Evolutionary conservation across 805 yeast species (phyloP).

Genomic region (Saccharomycodes ludwigii): DNA sequence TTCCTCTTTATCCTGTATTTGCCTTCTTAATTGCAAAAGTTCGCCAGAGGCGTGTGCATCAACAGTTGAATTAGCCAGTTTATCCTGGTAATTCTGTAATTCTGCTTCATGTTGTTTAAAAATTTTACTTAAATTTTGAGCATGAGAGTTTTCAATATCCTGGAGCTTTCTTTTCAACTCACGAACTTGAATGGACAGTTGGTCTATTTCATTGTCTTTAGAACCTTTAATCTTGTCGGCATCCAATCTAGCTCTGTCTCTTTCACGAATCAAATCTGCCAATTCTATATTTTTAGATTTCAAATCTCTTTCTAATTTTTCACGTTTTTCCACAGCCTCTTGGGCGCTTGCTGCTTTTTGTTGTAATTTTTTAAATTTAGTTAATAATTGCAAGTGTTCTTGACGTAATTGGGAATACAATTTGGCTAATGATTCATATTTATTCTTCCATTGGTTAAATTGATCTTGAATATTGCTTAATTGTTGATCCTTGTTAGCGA

Average conservation of each 20-base stretch:
- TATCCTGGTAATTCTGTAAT: slow-evolving; percentile 35
- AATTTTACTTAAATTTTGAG: slow-evolving; percentile 47
- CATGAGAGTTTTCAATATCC: slow-evolving; percentile 48
- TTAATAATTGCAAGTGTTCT: slow-evolving; percentile 71
- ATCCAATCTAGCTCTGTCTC: slow-evolving; percentile 80
- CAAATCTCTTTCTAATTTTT: slow-evolving; percentile 68
- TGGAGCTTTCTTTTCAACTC: slow-evolving; percentile 46
- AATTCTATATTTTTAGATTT: slow-evolving; percentile 78
- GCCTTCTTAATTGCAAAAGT: slow-evolving; percentile 27
- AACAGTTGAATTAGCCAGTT: slow-evolving; percentile 14
- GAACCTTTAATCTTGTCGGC: slow-evolving; percentile 51
- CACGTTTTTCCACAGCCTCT: slow-evolving; percentile 77
- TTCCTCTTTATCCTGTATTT: slow-evolving; percentile 54
- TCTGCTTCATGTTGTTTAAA: slow-evolving; percentile 55
- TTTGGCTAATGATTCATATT: slow-evolving; percentile 82
- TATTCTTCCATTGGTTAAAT: slow-evolving; percentile 63
- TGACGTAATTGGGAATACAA: slow-evolving; percentile 83
- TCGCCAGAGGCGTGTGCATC: slow-evolving; percentile 8
- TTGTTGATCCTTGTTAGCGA: slow-evolving; percentile 67
- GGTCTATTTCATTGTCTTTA: slow-evolving; percentile 53
- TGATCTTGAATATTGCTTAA: slow-evolving; percentile 60
- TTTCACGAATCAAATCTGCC: slow-evolving; percentile 78
- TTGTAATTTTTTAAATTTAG: slow-evolving; percentile 69
- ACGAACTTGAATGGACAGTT: slow-evolving; percentile 50
- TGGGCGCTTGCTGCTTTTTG: slow-evolving; percentile 83